Percentiles rank a stretch among this genome's conserved stretches.
Conservation (phyloP, 371 early-diverging fungal species). For the Batkoa obscura region DNA sequence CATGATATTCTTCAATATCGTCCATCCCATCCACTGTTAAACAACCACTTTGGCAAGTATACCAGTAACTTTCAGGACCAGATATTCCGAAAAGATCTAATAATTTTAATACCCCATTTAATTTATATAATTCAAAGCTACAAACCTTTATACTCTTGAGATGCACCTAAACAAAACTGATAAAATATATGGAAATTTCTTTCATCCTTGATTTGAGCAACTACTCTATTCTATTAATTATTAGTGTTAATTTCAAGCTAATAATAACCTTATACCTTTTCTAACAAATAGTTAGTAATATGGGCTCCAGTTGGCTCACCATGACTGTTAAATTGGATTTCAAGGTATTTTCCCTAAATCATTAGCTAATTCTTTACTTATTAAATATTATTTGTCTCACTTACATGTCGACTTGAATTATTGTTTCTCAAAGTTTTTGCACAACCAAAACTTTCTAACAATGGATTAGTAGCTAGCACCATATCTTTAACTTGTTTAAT, state of each 20-base stretch:
- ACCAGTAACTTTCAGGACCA: conserved; percentile 62
- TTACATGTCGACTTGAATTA: conserved; percentile 94
- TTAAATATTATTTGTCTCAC: conserved; percentile 5
- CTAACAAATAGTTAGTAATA: conserved; percentile 95
- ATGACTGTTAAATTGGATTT: conserved; percentile 85
- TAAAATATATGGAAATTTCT: conserved; percentile 98
- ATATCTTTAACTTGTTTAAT: conserved; percentile 88
- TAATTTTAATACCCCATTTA: not conserved
- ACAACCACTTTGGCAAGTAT: conserved; percentile 54
- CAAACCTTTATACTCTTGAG: conserved; percentile 42
- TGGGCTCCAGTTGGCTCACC: conserved; percentile 93
- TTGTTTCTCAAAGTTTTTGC: conserved; percentile 98
- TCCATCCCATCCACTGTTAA: conserved; percentile 65
- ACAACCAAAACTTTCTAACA: conserved; percentile 98
- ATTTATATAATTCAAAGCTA: not conserved
- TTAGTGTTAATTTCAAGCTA: not conserved
- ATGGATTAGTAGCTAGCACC: conserved; percentile 90
- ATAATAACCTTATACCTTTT: conserved; percentile 48
- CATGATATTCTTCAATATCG: conserved; percentile 48
- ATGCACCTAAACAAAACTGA: conserved; percentile 64
- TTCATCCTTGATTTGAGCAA: conserved; percentile 84
- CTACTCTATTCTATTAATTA: conserved; percentile 59
- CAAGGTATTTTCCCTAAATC: conserved; percentile 88
- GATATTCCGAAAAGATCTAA: conserved; percentile 53
- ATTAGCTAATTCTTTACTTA: not conserved